A percentile compares a stretch with the other conserved stretches of the same genome.
These are phyloP conservation scores for Hypoxylon crocopeplum DNA, from an alignment of 495 filamentous ascomycete species.

Conservation along the genomic window DNA sequence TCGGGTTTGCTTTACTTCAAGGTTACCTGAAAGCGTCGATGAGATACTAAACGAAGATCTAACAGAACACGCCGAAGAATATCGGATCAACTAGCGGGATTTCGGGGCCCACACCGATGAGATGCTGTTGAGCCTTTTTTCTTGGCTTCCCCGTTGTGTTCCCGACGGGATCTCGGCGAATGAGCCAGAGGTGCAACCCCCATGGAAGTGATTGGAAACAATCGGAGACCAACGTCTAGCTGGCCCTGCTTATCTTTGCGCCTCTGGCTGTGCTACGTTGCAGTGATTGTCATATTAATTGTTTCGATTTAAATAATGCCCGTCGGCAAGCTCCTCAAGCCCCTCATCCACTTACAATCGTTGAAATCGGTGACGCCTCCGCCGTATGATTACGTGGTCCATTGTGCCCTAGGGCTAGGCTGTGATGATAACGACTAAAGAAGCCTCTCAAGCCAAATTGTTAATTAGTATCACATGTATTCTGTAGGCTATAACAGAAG, in stretches of 20 bases:
- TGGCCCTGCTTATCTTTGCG: conserved; percentile 14
- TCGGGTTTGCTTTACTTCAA: no score
- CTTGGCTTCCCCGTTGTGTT: conserved; percentile 35
- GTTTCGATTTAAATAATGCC: neutral
- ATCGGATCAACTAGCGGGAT: conserved; percentile 17
- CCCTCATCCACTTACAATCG: no score
- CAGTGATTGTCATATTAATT: neutral
- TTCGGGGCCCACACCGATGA: conserved; percentile 35
- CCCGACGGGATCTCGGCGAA: conserved; percentile 22
- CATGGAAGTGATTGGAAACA: conserved; percentile 25
- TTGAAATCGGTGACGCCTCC: no score
- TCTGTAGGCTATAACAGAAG: neutral
- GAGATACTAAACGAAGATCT: no score
- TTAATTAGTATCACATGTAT: neutral
- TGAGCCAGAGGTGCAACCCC: conserved; percentile 19
- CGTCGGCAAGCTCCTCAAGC: no score
- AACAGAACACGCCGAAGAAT: conserved; percentile 8
- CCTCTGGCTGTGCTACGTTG: conserved; percentile 11
- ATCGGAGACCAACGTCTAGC: conserved; percentile 7
- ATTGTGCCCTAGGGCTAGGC: no score
- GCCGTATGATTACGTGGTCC: no score
- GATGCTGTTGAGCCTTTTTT: conserved; percentile 23
- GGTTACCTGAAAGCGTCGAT: no score
- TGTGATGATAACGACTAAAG: no score
- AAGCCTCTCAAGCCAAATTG: no score